Conservation (phyloP, 352 stramenopile genomes). For the Phytophthora idaei region DNA sequence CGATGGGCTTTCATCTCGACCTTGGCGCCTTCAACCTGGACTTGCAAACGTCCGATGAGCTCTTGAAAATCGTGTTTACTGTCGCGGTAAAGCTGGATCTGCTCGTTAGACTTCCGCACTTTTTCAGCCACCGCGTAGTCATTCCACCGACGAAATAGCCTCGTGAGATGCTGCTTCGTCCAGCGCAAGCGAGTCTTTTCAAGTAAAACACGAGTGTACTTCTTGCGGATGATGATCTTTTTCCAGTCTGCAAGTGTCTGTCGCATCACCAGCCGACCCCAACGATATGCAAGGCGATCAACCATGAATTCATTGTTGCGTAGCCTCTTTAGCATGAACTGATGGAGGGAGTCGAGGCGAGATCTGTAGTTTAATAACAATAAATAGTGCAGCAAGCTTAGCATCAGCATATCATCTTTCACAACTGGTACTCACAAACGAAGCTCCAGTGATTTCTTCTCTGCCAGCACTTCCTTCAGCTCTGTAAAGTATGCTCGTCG, state of each 20-base stretch:
- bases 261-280: conserved; percentile 51
- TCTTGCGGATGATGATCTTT: conserved; percentile 74
- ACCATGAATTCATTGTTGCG: conserved; percentile 71
- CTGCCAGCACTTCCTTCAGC: conserved; percentile 44
- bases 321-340: conserved; percentile 62
- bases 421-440: conserved; percentile 37
- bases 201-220: conserved; percentile 72
- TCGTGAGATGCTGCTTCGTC: conserved; percentile 50
- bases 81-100: conserved; percentile 58
- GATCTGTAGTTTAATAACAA: conserved; percentile 8
- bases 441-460: conserved; percentile 45
- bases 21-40: conserved; percentile 58
- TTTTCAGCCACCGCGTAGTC: conserved; percentile 47
- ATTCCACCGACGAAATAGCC: conserved; percentile 55
- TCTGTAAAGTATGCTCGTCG: conserved; percentile 64
- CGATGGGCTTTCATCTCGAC: conserved; percentile 52
- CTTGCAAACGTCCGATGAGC: conserved; percentile 49
- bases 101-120: conserved; percentile 34
- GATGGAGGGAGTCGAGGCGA: conserved; percentile 49
- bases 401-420: background rate
- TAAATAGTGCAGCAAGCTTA: background rate
- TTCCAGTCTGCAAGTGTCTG: conserved; percentile 75
- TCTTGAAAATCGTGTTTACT: conserved; percentile 60
- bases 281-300: conserved; percentile 58
- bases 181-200: conserved; percentile 62